These are phyloP conservation scores for Lyophyllum atratum DNA, from an alignment of 768 basidiomycete species.

Conservation along the genomic window DNA sequence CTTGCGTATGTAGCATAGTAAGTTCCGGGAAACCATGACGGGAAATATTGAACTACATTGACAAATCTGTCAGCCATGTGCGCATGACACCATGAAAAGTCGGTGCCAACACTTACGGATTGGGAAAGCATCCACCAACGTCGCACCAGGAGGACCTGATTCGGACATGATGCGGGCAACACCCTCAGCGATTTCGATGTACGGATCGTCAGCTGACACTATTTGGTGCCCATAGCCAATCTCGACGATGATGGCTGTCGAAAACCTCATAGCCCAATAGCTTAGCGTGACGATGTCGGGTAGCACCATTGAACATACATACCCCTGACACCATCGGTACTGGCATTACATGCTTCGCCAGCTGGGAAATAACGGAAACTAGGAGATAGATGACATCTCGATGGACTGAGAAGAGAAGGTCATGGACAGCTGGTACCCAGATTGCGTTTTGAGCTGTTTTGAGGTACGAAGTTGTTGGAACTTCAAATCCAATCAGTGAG, in stretches of 20 bases:
- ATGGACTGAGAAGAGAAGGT: too few species aligned
- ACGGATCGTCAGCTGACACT: constrained; percentile 23
- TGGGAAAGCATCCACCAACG: constrained; percentile 24
- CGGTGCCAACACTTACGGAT: constrained; percentile 17
- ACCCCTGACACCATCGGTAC: too few species aligned
- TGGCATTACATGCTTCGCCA: too few species aligned
- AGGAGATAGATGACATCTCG: too few species aligned
- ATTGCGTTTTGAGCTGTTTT: too few species aligned
- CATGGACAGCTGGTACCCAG: too few species aligned
- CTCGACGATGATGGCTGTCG: constrained; percentile 21
- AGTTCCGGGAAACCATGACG: constrained; percentile 18
- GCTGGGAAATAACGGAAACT: too few species aligned
- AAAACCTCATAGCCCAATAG: constrained; percentile 19
- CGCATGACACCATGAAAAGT: too few species aligned
- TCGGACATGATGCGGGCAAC: constrained; percentile 1
- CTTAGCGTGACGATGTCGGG: too few species aligned
- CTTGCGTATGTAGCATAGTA: constrained; percentile 12
- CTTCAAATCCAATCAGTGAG: too few species aligned
- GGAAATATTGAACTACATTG: constrained; percentile 10
- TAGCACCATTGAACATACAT: too few species aligned
- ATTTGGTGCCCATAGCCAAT: constrained; percentile 26
- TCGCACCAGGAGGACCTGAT: constrained; percentile 20
- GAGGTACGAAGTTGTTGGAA: too few species aligned
- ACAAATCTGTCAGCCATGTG: not conserved
- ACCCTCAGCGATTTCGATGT: constrained; percentile 20